Evolutionary conservation across 371 early-diverging fungal genomes (phyloP).

Genomic region (Lichtheimia ornata): DNA sequence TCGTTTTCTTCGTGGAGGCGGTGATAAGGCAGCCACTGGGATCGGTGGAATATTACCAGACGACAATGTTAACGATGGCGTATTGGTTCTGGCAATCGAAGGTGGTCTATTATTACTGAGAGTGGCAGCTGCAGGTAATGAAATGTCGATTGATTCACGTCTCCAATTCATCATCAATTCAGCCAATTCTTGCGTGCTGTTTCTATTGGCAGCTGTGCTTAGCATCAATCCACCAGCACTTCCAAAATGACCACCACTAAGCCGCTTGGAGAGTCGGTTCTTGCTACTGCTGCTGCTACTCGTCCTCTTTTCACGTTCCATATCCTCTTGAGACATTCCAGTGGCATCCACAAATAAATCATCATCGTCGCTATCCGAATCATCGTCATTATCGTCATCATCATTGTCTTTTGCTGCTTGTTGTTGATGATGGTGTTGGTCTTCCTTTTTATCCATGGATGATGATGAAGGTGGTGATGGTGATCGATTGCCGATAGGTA

Average conservation of each 20-base stretch:
- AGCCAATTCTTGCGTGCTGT: too few species aligned
- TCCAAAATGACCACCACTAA: conserved; percentile 51
- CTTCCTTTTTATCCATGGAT: not conserved
- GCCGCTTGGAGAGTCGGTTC: conserved; percentile 33
- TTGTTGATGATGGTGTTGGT: too few species aligned
- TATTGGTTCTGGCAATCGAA: too few species aligned
- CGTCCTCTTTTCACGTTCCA: conserved; percentile 29
- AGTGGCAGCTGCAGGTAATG: too few species aligned
- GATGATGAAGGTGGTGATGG: not conserved
- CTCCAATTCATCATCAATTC: too few species aligned
- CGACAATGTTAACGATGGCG: too few species aligned
- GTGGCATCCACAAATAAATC: conserved; percentile 47
- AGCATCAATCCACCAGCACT: conserved; percentile 49
- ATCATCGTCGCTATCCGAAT: conserved; percentile 26
- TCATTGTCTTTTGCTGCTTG: not conserved
- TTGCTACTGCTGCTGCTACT: conserved; percentile 12
- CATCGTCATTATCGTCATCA: conserved; percentile 14
- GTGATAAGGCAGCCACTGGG: too few species aligned
- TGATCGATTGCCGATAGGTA: not conserved
- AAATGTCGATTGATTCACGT: too few species aligned
- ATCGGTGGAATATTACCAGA: too few species aligned
- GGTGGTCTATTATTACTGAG: too few species aligned
- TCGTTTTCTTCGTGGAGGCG: not conserved
- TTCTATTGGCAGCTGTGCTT: conserved; percentile 23
- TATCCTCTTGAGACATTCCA: conserved; percentile 34